Conservation (phyloP, 208 protist genomes). For the Crithidia mellificae region DNA sequence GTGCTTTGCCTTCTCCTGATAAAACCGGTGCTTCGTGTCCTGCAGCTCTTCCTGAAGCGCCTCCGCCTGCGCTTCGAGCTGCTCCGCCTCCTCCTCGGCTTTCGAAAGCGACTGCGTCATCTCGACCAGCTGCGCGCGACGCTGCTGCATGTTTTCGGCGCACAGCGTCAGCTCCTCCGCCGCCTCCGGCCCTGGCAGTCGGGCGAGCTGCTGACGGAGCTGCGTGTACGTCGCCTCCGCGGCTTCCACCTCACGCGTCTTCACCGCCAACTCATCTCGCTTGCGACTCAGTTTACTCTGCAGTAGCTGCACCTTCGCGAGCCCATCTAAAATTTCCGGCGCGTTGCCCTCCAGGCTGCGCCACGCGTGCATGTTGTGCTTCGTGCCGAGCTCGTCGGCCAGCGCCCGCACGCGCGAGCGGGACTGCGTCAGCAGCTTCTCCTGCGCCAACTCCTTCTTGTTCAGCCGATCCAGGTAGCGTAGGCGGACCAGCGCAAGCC, state of each 20-base stretch:
- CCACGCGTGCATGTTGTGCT: slow-evolving; percentile 98
- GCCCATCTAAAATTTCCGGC: slow-evolving; percentile 93
- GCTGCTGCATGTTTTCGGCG: slow-evolving; percentile 92
- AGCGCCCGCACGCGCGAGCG: slow-evolving; percentile 92
- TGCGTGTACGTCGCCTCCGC: slow-evolving; percentile 91
- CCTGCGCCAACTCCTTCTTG: slow-evolving; percentile 84
- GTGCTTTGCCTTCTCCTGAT: slow-evolving; percentile 89
- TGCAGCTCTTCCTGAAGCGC: slow-evolving; percentile 87
- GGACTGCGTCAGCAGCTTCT: slow-evolving; percentile 92
- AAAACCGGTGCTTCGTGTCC: slow-evolving; percentile 92
- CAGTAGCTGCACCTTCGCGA: slow-evolving; percentile 98
- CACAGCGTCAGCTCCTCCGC: slow-evolving; percentile 95
- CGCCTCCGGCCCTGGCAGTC: slow-evolving; percentile 95
- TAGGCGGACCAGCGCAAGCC: slow-evolving; percentile 76
- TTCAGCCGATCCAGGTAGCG: slow-evolving; percentile 88
- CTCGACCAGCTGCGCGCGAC: slow-evolving; percentile 87
- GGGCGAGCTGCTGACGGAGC: slow-evolving; percentile 92
- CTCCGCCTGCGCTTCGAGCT: slow-evolving; percentile 90
- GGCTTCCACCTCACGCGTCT: slow-evolving; percentile 85
- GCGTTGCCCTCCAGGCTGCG: slow-evolving; percentile 95
- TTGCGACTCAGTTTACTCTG: slow-evolving; percentile 96
- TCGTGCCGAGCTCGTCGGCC: slow-evolving; percentile 96
- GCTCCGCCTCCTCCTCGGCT: slow-evolving; percentile 69
- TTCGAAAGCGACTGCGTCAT: slow-evolving; percentile 64
- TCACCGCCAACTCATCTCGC: slow-evolving; percentile 92